A percentile compares a stretch with the other conserved stretches of the same genome.
Conservation (phyloP, 148 eudicot genomes). For the Rhododendron henanense region DNA sequence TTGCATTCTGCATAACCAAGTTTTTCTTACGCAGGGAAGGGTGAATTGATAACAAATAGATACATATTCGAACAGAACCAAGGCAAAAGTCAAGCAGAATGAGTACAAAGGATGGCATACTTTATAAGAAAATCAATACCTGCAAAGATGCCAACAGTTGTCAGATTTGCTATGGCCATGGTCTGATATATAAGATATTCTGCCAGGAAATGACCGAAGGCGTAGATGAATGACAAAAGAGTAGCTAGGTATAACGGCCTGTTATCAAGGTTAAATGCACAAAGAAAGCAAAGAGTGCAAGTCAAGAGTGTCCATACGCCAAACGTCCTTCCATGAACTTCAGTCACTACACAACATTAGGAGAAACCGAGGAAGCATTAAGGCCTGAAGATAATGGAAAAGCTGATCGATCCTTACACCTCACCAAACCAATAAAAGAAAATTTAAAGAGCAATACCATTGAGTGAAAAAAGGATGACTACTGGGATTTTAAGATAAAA, state of each 20-base stretch:
- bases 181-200: conserved; percentile 77
- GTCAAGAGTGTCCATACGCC: conserved; percentile 96
- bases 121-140: conserved; percentile 34
- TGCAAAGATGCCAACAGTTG: conserved; percentile 87
- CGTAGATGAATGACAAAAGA: conserved; percentile 71
- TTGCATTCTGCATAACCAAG: too few relatives aligned
- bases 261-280: conserved; percentile 89
- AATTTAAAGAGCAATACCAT: neutral
- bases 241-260: conserved; percentile 85
- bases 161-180: conserved; percentile 69
- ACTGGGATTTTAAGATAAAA: neutral
- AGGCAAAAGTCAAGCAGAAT: neutral
- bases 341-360: conserved; percentile 61
- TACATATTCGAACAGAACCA: neutral
- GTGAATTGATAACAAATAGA: neutral
- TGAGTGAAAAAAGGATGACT: neutral
- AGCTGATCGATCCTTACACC: neutral
- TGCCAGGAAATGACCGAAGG: conserved; percentile 84
- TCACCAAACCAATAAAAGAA: neutral
- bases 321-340: conserved; percentile 93
- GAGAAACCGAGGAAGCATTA: neutral
- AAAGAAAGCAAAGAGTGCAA: conserved; percentile 91
- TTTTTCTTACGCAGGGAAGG: too few relatives aligned
- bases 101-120: neutral
- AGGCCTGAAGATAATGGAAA: conserved; percentile 4